Evolutionary conservation across 2,329 filamentous ascomycete species (phyloP).

Genomic region (Arthrinium phaeospermum): DNA sequence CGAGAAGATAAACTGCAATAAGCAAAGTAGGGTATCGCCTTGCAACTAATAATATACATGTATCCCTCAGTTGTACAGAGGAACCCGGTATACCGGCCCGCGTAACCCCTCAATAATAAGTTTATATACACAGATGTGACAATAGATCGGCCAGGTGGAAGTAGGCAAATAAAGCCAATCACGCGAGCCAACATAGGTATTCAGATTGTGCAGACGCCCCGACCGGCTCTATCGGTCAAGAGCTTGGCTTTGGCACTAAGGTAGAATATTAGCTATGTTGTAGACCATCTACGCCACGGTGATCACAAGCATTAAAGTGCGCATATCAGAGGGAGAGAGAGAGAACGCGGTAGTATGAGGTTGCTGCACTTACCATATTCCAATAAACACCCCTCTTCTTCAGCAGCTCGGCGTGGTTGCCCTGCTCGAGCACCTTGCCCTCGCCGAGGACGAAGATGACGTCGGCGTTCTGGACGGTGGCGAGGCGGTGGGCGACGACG

Average conservation of each 20-base stretch:
- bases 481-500: conserved; percentile 78
- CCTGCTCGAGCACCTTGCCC: conserved; percentile 62
- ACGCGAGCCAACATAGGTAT: neutral
- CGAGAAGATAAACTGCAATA: neutral
- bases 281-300: neutral
- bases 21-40: conserved; percentile 1
- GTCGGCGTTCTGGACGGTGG: conserved; percentile 79
- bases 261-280: neutral
- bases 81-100: too few relatives aligned
- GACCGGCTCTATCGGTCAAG: conserved; percentile 51
- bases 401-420: conserved; percentile 57
- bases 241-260: conserved; percentile 63
- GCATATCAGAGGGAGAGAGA: neutral
- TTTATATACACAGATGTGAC: too few relatives aligned
- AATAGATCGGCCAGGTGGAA: too few relatives aligned
- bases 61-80: neutral
- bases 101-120: neutral
- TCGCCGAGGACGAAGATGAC: conserved; percentile 80
- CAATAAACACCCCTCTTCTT: conserved; percentile 60
- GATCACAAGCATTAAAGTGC: neutral
- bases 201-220: neutral
- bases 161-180: too few relatives aligned
- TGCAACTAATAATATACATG: neutral
- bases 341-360: neutral
- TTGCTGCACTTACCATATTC: conserved; percentile 53